A percentile compares a stretch with the other conserved stretches of the same genome.
Conservation (phyloP, 805 yeast species). For the Lipomyces sp. region DNA sequence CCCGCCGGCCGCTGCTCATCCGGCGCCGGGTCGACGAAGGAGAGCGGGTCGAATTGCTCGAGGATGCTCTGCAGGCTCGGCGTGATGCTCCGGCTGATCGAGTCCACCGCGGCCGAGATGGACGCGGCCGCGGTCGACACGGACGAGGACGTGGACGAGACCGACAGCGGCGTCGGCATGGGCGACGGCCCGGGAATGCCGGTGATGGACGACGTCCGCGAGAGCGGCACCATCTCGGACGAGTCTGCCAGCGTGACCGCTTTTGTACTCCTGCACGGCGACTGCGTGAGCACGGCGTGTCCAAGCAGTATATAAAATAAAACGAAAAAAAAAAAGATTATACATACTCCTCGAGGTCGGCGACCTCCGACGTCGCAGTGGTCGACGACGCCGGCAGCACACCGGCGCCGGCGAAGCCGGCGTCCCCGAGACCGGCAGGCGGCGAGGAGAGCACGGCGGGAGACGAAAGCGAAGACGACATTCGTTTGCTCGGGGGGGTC, state of each 20-base stretch:
- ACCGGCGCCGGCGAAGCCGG: too few relatives aligned
- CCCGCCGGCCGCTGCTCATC: constrained; percentile 9
- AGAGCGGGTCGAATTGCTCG: constrained; percentile 34
- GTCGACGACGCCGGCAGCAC: too few relatives aligned
- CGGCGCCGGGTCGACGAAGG: constrained; percentile 13
- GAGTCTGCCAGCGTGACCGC: neutral
- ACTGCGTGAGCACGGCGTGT: too few relatives aligned
- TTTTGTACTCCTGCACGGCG: neutral
- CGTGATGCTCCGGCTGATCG: constrained; percentile 1
- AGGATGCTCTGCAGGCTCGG: constrained; percentile 26
- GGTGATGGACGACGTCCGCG: neutral
- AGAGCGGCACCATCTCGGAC: constrained; percentile 13
- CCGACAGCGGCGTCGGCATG: constrained; percentile 10
- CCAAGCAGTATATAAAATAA: too few relatives aligned
- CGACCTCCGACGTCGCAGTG: too few relatives aligned
- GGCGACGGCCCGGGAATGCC: constrained; percentile 8
- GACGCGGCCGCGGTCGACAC: neutral
- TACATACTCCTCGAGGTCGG: too few relatives aligned
- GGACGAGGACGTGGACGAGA: too few relatives aligned
- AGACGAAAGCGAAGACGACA: too few relatives aligned
- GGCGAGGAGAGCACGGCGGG: too few relatives aligned
- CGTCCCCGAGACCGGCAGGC: too few relatives aligned
- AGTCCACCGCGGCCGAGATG: neutral
- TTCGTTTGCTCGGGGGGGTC: too few relatives aligned
- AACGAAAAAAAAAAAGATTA: too few relatives aligned